Conservation (phyloP, 305 asterid species). For the Solanum hybrid region DNA sequence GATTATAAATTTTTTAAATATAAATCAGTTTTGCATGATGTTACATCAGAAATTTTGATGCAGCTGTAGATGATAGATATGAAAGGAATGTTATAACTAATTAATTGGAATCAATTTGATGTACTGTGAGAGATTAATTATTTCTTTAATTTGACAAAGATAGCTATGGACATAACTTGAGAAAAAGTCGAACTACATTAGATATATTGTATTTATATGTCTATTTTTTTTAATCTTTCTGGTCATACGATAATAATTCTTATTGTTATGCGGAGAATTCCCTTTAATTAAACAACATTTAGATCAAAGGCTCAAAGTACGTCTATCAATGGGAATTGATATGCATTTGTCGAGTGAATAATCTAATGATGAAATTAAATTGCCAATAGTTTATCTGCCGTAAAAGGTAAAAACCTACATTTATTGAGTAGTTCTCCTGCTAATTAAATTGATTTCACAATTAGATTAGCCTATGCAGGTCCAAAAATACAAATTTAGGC, state of each 20-base stretch:
- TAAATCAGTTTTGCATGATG: background rate
- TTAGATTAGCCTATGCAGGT: background rate
- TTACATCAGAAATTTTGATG: background rate
- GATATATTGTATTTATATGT: too few species aligned
- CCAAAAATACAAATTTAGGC: background rate
- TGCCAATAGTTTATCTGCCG: background rate
- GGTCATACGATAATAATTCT: background rate
- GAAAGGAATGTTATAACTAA: background rate
- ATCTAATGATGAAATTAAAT: background rate
- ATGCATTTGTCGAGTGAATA: background rate
- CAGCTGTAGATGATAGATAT: background rate
- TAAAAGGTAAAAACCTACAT: background rate
- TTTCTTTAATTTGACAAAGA: background rate
- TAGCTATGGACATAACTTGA: background rate
- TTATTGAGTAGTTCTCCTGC: background rate
- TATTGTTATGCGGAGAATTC: background rate
- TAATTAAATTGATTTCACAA: background rate
- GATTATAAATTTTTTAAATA: background rate
- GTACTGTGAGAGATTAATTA: background rate
- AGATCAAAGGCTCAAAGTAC: background rate
- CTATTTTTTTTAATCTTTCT: background rate
- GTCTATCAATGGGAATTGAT: background rate
- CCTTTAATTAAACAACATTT: background rate
- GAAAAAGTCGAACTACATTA: background rate
- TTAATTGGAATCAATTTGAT: background rate